These are phyloP conservation scores for Tetraselmis chui DNA, from an alignment of 139 green algal genomes.

Conservation along the genomic window DNA sequence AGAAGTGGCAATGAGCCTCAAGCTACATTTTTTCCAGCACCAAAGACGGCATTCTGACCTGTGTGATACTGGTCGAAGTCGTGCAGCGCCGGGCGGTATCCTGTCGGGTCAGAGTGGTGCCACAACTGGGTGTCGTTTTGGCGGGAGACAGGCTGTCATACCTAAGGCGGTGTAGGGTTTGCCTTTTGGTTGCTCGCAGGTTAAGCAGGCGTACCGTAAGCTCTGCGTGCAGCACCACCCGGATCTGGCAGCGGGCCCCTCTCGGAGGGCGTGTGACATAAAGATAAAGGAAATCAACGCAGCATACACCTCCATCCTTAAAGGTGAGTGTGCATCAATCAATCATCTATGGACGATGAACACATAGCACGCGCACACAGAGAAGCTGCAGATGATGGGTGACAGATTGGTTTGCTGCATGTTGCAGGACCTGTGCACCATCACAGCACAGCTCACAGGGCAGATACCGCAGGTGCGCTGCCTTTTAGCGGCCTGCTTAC, in stretches of 20 bases:
- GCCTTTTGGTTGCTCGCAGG: not conserved
- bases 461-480: not conserved
- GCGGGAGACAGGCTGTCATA: not conserved
- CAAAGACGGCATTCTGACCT: too few relatives aligned
- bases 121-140: not conserved
- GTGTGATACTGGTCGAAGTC: too few relatives aligned
- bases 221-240: not conserved
- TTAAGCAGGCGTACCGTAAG: not conserved
- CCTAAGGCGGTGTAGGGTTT: not conserved
- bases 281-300: not conserved
- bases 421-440: not conserved
- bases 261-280: not conserved
- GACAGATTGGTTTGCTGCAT: not conserved
- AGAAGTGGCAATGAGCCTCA: too few relatives aligned
- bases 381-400: too few relatives aligned
- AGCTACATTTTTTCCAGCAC: too few relatives aligned
- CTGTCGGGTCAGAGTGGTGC: not conserved
- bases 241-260: not conserved
- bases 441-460: not conserved
- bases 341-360: too few relatives aligned
- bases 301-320: not conserved
- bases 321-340: not conserved
- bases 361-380: too few relatives aligned
- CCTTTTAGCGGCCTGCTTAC: not conserved
- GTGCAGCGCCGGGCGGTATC: not conserved